Evolutionary conservation across 805 yeast species (phyloP), one percentile per base, ranked within the genome.

Genomic region (Pichia nakasei): DNA sequence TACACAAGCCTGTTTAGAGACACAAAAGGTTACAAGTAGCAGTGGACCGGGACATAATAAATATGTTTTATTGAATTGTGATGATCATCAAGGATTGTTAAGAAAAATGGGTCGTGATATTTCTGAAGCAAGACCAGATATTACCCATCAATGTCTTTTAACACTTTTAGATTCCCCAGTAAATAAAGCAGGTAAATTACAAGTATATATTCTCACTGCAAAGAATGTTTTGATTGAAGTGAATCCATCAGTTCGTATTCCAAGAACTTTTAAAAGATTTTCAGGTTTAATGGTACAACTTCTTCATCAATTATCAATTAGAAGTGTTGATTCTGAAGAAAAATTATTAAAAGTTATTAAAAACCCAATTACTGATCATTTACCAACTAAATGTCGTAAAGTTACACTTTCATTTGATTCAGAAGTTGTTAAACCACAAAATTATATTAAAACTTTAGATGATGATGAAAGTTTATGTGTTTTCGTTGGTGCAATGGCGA

Each of bases 401-500:
- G 73, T 93, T 52, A 93, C 98, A 2, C 74, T 93, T 49, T 85
- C 95, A 5, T 87, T 86, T 53, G 97, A 93, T 60, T 94, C 97
- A 15, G 82, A 84, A 49, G 86, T 91, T 41, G 76, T 77, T 52
- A 75, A 88, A 54, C 96, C 87, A 4, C 94, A 87, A 64, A 96
- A 89, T 58, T 89, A 86, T 61, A 89, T 89, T 34, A 64, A 63
- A 17, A 82, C 82, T 46, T 69, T 93, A 54, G 95, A 80, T 54
- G 80, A 78, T 3, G 95, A 86, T 59, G 96, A 93, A 68, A 85
- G 95, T 59, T 81, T 93, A 54, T 93, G 98, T 73, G 97, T 93
- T 22, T 93, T 93, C 65, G 97, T 93, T 38, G 98, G 98, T 60
- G 96, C 98, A 38, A 93, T 93, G 96, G 98, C 98, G 19, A 81